Base-by-base conservation (phyloP, 306 rosid species). In the Ammopiptanthus mongolicus region DNA sequence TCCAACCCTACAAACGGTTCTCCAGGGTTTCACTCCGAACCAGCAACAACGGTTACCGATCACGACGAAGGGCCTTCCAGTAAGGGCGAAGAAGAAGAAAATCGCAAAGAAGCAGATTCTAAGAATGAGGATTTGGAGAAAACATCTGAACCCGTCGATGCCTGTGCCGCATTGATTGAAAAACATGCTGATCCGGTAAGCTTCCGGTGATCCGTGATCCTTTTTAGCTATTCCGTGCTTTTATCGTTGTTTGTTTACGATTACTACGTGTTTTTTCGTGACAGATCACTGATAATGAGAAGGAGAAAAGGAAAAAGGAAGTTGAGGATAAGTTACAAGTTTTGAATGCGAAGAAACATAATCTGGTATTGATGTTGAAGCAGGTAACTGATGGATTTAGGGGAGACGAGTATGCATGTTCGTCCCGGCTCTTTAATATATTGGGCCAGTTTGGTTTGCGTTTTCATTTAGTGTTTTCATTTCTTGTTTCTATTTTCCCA, bases 331-430 rank as follows among this genome's bases (percentile, higher is more conserved):
- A 89, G 84, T 73, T 96, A 74, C 73, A 90, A 39, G 88, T 88
- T 66, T 78, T 96, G 91, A 90, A 89, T 78, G 88, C 79, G 5
- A 90, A 88, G 80, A 96, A 92, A 71, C 99, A 96, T 78, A 89
- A 78, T 72, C 85, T 92, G 25, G 99, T 96, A n/a, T 86, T 79
- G 50, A 87, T 84, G 57, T 85, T 96, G 80, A 96, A 96, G 82
- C 98, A 96, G 98, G 99, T 96, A 70, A n/a, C n/a, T n/a, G n/a
- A n/a, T n/a, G n/a, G n/a, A n/a, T n/a, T n/a, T n/a, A n/a, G n/a
- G n/a, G n/a, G n/a, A n/a, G n/a, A n/a, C n/a, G n/a, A n/a, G n/a
- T n/a, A n/a, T n/a, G n/a, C n/a, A n/a, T n/a, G n/a, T n/a, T n/a
- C n/a, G n/a, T n/a, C n/a, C n/a, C n/a, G n/a, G n/a, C n/a, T n/a